These are phyloP conservation scores for Phialophora tarda DNA, from an alignment of 2,329 filamentous ascomycete species.

Conservation along the genomic window DNA sequence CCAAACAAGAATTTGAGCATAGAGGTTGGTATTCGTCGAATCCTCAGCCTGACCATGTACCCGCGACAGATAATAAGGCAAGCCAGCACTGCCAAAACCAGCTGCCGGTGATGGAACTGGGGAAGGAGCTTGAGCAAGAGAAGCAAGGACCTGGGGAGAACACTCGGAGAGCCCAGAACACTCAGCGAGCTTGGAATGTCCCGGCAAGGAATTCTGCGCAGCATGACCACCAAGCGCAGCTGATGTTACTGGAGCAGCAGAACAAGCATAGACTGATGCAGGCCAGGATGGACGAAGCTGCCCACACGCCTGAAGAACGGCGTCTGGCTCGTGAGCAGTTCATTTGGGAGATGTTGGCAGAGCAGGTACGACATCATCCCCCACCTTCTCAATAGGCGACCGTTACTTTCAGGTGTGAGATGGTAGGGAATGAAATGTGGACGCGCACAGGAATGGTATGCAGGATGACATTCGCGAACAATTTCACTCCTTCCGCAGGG, in stretches of 20 bases:
- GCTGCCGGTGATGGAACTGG: not conserved
- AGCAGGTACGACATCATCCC: not conserved
- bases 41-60: not conserved
- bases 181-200: not conserved
- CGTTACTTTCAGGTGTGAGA: not conserved
- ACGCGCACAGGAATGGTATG: too few species aligned
- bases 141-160: not conserved
- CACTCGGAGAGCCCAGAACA: not conserved
- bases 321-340: not conserved
- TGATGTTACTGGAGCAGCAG: constrained; percentile 23
- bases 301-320: not conserved
- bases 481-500: not conserved
- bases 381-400: not conserved
- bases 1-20: not conserved
- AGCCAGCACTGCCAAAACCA: not conserved
- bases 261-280: constrained; percentile 17
- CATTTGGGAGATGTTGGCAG: not conserved
- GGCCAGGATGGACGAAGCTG: not conserved
- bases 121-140: not conserved
- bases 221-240: constrained; percentile 12
- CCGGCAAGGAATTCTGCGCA: not conserved
- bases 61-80: not conserved
- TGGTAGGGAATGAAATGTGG: not conserved
- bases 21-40: not conserved
- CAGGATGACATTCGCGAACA: not conserved